Base-by-base conservation (phyloP, 1,139 yeast species). In the Pichia sp. region DNA sequence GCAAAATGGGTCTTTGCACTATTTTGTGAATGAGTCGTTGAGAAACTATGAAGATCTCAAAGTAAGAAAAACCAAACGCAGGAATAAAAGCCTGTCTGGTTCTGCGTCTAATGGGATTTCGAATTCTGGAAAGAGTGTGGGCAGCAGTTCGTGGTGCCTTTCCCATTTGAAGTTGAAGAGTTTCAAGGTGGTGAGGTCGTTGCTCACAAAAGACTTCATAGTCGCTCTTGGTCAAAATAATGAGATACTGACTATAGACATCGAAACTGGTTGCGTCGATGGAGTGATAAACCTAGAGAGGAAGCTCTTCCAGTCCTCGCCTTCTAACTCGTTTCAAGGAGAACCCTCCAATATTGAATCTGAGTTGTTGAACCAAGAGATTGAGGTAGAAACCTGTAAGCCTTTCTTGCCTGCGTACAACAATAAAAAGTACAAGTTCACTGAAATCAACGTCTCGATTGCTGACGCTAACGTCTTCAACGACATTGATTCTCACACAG, bases 371-470 rank as follows among this genome's bases (percentile, higher is more conserved):
- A 49, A 53, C 26, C 44, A 86, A 0, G 80, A 80, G 58, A 80
- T 82, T 43, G 90, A 85, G 64, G 78, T 85, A 55, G 89, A 85
- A 60, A 81, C 90, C 0, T 80, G 86, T 61, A 71, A 74, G 23
- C 85, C 87, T 1, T 81, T 75, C 60, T 72, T 78, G 34, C 78
- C 78, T 51, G 65, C 81, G 43, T 76, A 80, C 59, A 76, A 75
- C 51, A 76, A 75, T 53, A 63, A 72, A 31, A 67, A 68, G 2
- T 56, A 71, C 34, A 61, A 64, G 54, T 61, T 70, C 62, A 49
- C 59, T 1, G 57, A 56, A 44, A 57, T 62, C 26, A 48, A 52
- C 4, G 43, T 52, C 1, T 26, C 29, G 5, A 30, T 23, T 10
- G 8, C 30, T 2, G 16, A 29, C 30, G 34, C 26, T 13, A 29